Base-by-base conservation (phyloP, 2,329 filamentous ascomycete genomes). In the Claviceps humidiphila region DNA sequence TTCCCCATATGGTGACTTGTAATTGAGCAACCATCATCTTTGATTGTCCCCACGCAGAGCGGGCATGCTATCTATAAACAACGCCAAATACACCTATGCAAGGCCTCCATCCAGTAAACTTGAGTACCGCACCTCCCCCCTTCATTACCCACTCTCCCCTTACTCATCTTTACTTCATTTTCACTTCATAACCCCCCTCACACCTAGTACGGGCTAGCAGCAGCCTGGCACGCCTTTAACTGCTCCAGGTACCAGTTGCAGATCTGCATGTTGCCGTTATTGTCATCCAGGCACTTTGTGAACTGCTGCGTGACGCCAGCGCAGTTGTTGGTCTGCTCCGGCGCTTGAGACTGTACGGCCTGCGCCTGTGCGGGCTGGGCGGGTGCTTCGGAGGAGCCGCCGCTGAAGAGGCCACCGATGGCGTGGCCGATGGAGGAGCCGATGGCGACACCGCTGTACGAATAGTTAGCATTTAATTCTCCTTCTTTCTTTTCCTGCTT, bases 231-330 rank as follows among this genome's bases (percentile, higher is more conserved):
- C 53, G 87, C 85, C 78, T 90, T 91, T 71, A 98, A 77, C 80
- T 98, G 91, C 70, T 98, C 93, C 63, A 98, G 74, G 71, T 98
- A 98, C 90, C 91, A 98, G 60, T 87, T 86, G 75, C 93, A 98
- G 66, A 96, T 94, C 66, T 85, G 84, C 85, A 98, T 82, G 73
- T 93, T 89, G 61, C 93, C 93, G 66, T 82, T 75, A 71, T 98
- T 86, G 66, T 97, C 87, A 70, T 97, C 90, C 84, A 98, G 85
- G 78, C 93, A 98, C 74, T 84, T 85, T 64, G 89, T 90, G 78
- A 98, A 97, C 72, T 80, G 81, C 71, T 83, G 81, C 51, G 89
- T 82, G 61, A 93, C 89, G 51, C 76, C 80, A 58, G 82, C 81
- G 74, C 93, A 98, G 68, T 85, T 86, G 70, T 71, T 77, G 57